Evolutionary conservation across 768 basidiomycete species (phyloP), one percentile per base, ranked within the genome.

Genomic region (Collybia nuda): DNA sequence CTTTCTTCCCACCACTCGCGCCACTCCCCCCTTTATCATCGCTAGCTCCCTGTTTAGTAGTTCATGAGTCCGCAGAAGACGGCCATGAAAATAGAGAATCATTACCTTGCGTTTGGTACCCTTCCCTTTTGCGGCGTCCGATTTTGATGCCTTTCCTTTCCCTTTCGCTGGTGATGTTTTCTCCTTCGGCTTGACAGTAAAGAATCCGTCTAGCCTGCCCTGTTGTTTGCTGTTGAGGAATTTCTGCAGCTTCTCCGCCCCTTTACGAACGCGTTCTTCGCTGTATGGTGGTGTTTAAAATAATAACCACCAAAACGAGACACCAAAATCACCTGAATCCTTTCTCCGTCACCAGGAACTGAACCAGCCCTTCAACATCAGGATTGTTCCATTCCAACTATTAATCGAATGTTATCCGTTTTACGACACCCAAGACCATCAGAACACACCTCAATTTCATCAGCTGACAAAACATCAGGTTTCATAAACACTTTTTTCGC

Each of bases 321-420:
- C 24, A 47, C 47, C 50, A 14, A 2, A 32, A 32, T 32, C 56
- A 97, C 96, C 88, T 96, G 84, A 99, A 99, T 5, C 97, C 97
- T 65, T 99, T 98, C 63, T 98, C 90, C 32, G 72, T 84, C 14
- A 98, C 95, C 19, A 99, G 67, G 70, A 98, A 99, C 40, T 98
- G 82, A 4, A 99, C 85, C 3, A 99, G 76, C 6, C 95, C 96
- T 6, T 98, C 94, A 1, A 94, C 74, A 56, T 99, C 93, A 1
- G 97, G 97, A 53, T 79, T 79, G 50, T 84, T 90, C 97, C 97
- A 99, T 57, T 96, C 94, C 37, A 98, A 77, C 93, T 97, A 62
- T 5, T 32, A 11, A 5, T 32, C 14, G 3, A 3, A 11, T 11
- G 32, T 11, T 32, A 14, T 4, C 12, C 7, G 12, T 32, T 32